Percentiles rank a stretch among this genome's conserved stretches.
Conservation (phyloP, 768 basidiomycete species). For the Hortiboletus flavorubellus region DNA sequence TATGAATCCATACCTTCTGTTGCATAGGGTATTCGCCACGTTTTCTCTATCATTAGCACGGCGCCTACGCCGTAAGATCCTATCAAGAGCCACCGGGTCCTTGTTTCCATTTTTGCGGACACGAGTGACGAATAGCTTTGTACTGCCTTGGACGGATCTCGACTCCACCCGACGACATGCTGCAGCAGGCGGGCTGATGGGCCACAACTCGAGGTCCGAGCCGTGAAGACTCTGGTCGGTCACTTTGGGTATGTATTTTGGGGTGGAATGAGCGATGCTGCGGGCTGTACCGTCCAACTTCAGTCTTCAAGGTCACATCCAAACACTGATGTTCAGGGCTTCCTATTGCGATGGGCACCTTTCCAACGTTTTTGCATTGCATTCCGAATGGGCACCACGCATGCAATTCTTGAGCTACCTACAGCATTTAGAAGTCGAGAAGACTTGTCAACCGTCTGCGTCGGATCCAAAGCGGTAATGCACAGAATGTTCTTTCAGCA, state of each 20-base stretch:
- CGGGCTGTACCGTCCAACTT: not conserved
- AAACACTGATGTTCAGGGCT: not conserved
- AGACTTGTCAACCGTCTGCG: not conserved
- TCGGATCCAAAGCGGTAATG: conserved; percentile 6
- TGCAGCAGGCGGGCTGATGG: no score
- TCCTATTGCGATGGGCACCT: not conserved
- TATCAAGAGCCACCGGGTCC: not conserved
- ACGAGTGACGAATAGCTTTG: not conserved
- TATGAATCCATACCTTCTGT: not conserved
- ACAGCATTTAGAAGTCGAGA: conserved; percentile 22
- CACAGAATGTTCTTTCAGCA: conserved; percentile 14
- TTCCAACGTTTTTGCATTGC: conserved; percentile 5
- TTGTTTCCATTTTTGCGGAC: conserved; percentile 10
- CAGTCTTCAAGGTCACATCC: not conserved
- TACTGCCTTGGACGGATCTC: not conserved
- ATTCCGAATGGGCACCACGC: not conserved
- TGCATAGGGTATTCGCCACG: not conserved
- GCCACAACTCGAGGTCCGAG: not conserved
- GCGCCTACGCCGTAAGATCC: not conserved
- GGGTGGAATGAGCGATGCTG: not conserved
- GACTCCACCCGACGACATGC: no score
- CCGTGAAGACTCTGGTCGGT: not conserved
- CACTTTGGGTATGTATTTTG: not conserved
- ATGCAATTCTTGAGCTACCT: not conserved
- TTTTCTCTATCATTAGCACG: not conserved